These are phyloP conservation scores for Zasmidium cellare DNA, from an alignment of 2,329 filamentous ascomycete genomes.

Conservation along the genomic window DNA sequence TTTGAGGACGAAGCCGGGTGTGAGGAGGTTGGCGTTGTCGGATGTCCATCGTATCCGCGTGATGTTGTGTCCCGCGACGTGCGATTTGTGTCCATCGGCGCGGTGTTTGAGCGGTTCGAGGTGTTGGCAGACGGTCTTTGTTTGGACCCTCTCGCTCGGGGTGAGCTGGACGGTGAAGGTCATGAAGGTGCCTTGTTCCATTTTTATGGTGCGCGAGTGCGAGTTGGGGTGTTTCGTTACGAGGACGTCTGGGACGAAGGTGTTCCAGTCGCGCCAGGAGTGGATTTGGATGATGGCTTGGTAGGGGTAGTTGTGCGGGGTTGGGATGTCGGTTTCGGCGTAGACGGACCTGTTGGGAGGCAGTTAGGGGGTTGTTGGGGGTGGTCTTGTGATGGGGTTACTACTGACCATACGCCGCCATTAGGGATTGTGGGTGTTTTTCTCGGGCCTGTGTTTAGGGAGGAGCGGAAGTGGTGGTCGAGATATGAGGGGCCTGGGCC, in stretches of 20 bases:
- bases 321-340: slow-evolving; percentile 39
- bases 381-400: too few species aligned
- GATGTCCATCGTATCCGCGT: slow-evolving; percentile 33
- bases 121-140: slow-evolving; percentile 38
- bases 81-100: slow-evolving; percentile 17
- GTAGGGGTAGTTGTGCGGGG: slow-evolving; percentile 45
- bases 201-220: slow-evolving; percentile 17
- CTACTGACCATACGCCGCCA: slow-evolving; percentile 29
- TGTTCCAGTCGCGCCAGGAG: slow-evolving; percentile 49
- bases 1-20: slow-evolving; percentile 38
- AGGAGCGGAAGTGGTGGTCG: slow-evolving; percentile 30
- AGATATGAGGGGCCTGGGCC: slow-evolving; percentile 16
- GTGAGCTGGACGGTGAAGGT: slow-evolving; percentile 47
- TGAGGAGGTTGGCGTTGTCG: slow-evolving; percentile 30
- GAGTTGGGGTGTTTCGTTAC: slow-evolving; percentile 43
- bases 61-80: slow-evolving; percentile 24
- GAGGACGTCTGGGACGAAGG: slow-evolving; percentile 46
- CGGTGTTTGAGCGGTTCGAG: slow-evolving; percentile 32
- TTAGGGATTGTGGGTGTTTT: slow-evolving; percentile 30
- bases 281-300: slow-evolving; percentile 45
- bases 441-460: slow-evolving; percentile 28
- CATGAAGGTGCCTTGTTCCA: slow-evolving; percentile 44
- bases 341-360: slow-evolving; percentile 24
- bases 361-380: too few species aligned
- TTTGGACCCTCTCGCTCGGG: slow-evolving; percentile 27